phyloP scores from a whole-genome alignment of 768 basidiomycete genomes.

The Cytidiella melzeri region DNA sequence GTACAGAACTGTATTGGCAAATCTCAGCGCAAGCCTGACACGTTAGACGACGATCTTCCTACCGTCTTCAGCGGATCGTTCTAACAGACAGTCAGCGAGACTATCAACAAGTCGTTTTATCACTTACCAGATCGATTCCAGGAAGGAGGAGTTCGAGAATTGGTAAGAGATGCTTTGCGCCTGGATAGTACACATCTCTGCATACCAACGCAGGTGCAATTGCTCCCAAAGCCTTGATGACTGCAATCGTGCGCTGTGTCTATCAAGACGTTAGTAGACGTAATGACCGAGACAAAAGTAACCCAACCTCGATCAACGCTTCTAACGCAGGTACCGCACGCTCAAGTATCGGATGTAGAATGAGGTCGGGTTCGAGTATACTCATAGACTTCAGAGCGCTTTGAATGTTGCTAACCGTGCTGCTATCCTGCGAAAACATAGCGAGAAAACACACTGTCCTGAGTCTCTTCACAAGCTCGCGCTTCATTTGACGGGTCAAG shows the following conservation, averaged over 20 bases:
- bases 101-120: too few species aligned
- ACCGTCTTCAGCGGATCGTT: constrained; percentile 80
- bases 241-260: constrained; percentile 81
- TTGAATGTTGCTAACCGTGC: constrained; percentile 70
- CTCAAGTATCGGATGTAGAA: constrained; percentile 76
- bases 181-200: constrained; percentile 70
- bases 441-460: constrained; percentile 80
- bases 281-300: constrained; percentile 12
- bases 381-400: constrained; percentile 78
- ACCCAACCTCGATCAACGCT: constrained; percentile 68
- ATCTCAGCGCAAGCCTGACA: constrained; percentile 9
- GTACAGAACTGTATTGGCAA: constrained; percentile 59
- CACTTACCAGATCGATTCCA: constrained; percentile 75
- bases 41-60: constrained; percentile 15
- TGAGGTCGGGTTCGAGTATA: constrained; percentile 79
- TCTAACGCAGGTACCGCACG: constrained; percentile 84
- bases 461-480: constrained; percentile 78
- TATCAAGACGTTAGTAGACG: constrained; percentile 22
- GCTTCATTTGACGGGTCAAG: constrained; percentile 70
- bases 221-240: constrained; percentile 80
- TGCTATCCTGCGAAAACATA: constrained; percentile 82
- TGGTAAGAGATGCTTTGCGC: constrained; percentile 75
- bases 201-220: constrained; percentile 79
- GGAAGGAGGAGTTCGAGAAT: constrained; percentile 79
- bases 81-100: constrained; percentile 28